Percentiles rank a stretch among this genome's conserved stretches.
Evolutionary conservation across 441 rosid species (phyloP).

Genomic region (Erodium texanum): DNA sequence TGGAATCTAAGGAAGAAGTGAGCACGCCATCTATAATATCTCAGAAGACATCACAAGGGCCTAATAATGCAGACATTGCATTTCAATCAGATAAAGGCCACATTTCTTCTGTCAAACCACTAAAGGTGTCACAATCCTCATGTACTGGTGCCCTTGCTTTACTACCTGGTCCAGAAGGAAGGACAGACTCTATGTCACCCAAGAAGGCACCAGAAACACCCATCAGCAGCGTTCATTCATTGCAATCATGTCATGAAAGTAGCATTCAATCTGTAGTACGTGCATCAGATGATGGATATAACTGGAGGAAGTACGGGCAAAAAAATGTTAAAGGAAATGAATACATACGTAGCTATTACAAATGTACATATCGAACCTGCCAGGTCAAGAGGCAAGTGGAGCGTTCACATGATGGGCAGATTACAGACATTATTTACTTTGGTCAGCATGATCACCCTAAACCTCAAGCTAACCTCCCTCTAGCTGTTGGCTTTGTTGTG

Average conservation of each 20-base stretch:
- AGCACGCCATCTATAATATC: conserved; percentile 16
- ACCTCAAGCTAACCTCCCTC: conserved; percentile 62
- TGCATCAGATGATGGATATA: conserved; percentile 64
- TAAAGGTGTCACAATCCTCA: conserved; percentile 26
- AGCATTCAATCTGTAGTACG: conserved; percentile 39
- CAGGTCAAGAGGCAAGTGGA: conserved; percentile 90
- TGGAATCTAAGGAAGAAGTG: conserved; percentile 27
- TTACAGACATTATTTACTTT: conserved; percentile 88
- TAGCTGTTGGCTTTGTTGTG: conserved; percentile 25
- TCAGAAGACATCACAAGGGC: conserved; percentile 25
- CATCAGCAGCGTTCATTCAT: conserved; percentile 11
- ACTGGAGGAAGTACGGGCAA: conserved; percentile 93
- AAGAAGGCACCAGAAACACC: not conserved
- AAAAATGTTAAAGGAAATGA: conserved; percentile 94
- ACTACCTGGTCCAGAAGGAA: not conserved
- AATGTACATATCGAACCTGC: conserved; percentile 81
- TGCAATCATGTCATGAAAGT: conserved; percentile 46
- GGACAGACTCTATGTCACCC: not conserved
- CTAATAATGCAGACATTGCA: conserved; percentile 19
- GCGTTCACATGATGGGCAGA: conserved; percentile 71
- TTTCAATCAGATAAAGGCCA: conserved; percentile 32
- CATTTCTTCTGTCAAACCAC: conserved; percentile 22
- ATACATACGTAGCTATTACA: conserved; percentile 91
- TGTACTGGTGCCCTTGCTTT: conserved; percentile 16
- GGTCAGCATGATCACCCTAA: conserved; percentile 85